phyloP scores from a whole-genome alignment of 495 filamentous ascomycete species.

The Daldinia concentrica region DNA sequence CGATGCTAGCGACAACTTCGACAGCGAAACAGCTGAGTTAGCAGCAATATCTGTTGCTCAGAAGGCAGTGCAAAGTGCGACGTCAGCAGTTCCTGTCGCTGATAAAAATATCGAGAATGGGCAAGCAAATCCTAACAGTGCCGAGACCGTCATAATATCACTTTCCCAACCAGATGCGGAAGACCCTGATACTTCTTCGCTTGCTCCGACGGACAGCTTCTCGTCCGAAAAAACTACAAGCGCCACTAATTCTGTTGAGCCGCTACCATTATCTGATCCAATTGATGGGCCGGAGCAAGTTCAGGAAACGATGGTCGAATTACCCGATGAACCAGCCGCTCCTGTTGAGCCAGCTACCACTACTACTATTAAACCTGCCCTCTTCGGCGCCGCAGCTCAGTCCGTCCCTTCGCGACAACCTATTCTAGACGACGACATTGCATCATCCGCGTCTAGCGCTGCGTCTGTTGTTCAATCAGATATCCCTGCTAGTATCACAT shows the following conservation, averaged over 20 bases:
- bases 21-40: conserved; percentile 53
- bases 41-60: conserved; percentile 53
- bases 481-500: conserved; percentile 46
- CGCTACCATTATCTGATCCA: conserved; percentile 24
- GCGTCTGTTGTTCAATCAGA: conserved; percentile 69
- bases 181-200: conserved; percentile 27
- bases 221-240: conserved; percentile 19
- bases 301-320: conserved; percentile 39
- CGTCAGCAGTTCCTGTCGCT: conserved; percentile 28
- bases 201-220: conserved; percentile 29
- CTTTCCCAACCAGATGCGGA: conserved; percentile 28
- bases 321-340: conserved; percentile 31
- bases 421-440: conserved; percentile 52
- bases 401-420: conserved; percentile 52
- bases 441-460: conserved; percentile 66
- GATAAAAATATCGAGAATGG: conserved; percentile 26
- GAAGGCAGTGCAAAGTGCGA: conserved; percentile 42
- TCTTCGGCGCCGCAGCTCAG: conserved; percentile 58
- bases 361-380: conserved; percentile 51
- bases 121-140: not conserved
- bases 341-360: conserved; percentile 27
- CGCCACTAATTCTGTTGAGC: conserved; percentile 24
- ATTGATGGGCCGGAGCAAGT: conserved; percentile 42
- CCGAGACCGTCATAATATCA: conserved; percentile 36
- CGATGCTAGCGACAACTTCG: conserved; percentile 82